Evolutionary conservation across 2,329 filamentous ascomycete genomes (phyloP), one percentile per base, ranked within the genome.

Genomic region (Graphilbum fragrans): DNA sequence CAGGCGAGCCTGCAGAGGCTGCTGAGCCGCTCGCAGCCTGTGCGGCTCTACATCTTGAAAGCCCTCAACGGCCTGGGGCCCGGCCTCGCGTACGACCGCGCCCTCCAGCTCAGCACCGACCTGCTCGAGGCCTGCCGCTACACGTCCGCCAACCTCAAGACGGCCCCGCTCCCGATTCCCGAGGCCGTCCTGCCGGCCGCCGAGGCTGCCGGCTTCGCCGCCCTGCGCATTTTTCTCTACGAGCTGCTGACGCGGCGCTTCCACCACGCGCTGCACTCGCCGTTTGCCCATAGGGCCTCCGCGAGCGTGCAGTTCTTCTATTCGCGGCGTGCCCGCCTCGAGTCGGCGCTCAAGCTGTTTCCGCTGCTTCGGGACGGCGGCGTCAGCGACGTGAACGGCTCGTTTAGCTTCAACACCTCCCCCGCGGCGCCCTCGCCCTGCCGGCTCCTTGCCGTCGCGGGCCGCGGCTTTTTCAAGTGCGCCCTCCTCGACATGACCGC

Each of bases 1-100:
- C 47, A 49, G 25, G 38, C 45, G 2, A 46, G 44, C 45, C 52
- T 57, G 18, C 52, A 47, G 31, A 50, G 52, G 6, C 48, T 49
- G 39, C 50, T 53, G 38, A 47, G 37, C 25, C 47, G 41, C 19
- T 49, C 49, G 35, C 39, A 47, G 29, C 47, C 48, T 1, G 21
- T 42, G 11, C 48, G 49, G 2, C 41, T 51, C 18, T 31, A 33
- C 14, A 50, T 50, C 21, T 31, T 34, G 41, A 43, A 41, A 34
- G 42, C 44, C 1, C 39, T 51, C 37, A 51, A 51, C 44, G 42
- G 45, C 8, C 44, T 49, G n/a, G 43, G 41, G 8, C 8, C 39
- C 2, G 39, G 34, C 21, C 38, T 49, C n/a, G 37, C 46, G 19
- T 50, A 51, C 41, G 47, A 49, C 21, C 47, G 47, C 14, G 46